A percentile compares a stretch with the other conserved stretches of the same genome.
phyloP scores from a whole-genome alignment of 1,139 yeast species.

The Protomyces arabidopsidicola region DNA sequence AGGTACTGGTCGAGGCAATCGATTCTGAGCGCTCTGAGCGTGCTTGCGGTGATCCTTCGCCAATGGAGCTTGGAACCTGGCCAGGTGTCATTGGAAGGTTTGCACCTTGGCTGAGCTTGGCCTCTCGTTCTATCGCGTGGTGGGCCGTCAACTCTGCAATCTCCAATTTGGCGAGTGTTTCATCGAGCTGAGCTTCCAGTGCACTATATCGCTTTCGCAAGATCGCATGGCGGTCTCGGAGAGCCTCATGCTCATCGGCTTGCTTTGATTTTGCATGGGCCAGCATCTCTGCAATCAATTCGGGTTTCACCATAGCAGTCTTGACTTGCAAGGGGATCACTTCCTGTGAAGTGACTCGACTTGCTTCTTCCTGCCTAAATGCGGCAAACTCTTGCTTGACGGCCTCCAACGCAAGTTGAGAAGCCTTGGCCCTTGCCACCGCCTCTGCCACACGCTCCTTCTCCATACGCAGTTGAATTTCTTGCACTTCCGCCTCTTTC shows the following conservation, averaged over 20 bases:
- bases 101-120: neutral
- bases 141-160: neutral
- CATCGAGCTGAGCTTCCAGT: neutral
- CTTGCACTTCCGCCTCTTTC: conserved; percentile 22
- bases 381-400: neutral
- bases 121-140: neutral
- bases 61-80: neutral
- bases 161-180: neutral
- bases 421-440: neutral
- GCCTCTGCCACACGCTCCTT: conserved; percentile 19
- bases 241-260: neutral
- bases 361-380: neutral
- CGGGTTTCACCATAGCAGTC: neutral
- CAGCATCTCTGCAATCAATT: neutral
- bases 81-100: neutral
- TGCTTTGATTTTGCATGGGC: neutral
- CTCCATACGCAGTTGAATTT: conserved; percentile 16
- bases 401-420: conserved; percentile 6
- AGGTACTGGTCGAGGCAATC: neutral
- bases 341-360: neutral
- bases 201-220: neutral
- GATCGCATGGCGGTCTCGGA: neutral
- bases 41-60: neutral
- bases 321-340: neutral
- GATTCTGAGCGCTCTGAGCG: neutral